Conservation (phyloP, 2,329 filamentous ascomycete genomes). For the Chlorencoelia australis region DNA sequence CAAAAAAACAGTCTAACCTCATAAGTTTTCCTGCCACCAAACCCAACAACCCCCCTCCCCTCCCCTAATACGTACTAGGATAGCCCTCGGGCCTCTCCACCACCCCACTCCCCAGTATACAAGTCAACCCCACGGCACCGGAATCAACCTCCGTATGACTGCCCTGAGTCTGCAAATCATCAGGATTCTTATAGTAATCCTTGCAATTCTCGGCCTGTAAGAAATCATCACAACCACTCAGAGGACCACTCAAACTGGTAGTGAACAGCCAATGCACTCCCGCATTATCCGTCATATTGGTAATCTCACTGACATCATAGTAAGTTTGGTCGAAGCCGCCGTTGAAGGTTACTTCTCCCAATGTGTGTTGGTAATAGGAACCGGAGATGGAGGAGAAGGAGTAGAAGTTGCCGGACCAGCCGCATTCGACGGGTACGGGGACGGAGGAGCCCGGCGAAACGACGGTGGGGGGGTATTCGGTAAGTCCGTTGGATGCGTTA, state of each 20-base stretch:
- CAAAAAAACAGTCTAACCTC: too few relatives aligned
- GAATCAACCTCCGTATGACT: too few relatives aligned
- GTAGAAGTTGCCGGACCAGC: background rate
- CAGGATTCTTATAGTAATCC: background rate
- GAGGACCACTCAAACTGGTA: background rate
- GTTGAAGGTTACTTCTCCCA: background rate
- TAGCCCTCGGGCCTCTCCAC: too few relatives aligned
- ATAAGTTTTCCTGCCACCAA: too few relatives aligned
- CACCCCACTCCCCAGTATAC: too few relatives aligned
- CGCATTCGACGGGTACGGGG: background rate
- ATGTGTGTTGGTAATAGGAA: background rate
- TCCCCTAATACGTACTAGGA: too few relatives aligned
- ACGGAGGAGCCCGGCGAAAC: background rate
- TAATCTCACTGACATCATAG: constrained; percentile 2
- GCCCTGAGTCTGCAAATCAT: background rate
- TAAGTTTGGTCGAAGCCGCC: background rate
- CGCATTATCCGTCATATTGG: constrained; percentile 1
- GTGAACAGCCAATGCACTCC: background rate
- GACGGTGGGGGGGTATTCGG: background rate
- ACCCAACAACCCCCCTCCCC: too few relatives aligned
- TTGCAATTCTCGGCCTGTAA: too few relatives aligned
- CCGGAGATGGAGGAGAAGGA: background rate
- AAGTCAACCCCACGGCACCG: too few relatives aligned
- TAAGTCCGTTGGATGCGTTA: background rate
- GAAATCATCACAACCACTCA: background rate